A percentile compares a stretch with the other conserved stretches of the same genome.
These are phyloP conservation scores for Lachnellula arida DNA, from an alignment of 2,329 filamentous ascomycete genomes.

Conservation along the genomic window DNA sequence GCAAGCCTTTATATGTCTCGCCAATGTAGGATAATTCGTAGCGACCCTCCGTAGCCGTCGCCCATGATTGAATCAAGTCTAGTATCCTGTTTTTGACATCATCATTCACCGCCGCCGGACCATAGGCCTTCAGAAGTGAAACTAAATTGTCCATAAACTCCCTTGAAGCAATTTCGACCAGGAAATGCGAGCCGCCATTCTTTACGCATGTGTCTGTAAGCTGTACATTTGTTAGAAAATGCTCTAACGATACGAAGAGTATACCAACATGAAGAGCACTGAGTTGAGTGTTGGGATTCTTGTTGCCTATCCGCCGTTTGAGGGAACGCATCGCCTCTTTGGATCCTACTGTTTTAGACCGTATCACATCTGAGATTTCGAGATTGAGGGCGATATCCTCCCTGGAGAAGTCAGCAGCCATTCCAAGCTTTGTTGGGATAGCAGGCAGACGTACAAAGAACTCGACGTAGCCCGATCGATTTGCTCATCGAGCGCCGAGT, in stretches of 20 bases:
- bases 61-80: slow-evolving; percentile 91
- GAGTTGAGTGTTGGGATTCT: slow-evolving; percentile 95
- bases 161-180: slow-evolving; percentile 88
- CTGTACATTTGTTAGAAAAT: slow-evolving; percentile 41
- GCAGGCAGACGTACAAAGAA: slow-evolving; percentile 58
- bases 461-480: slow-evolving; percentile 95
- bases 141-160: slow-evolving; percentile 98
- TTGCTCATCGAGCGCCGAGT: slow-evolving; percentile 88
- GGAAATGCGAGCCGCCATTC: slow-evolving; percentile 93
- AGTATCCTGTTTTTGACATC: slow-evolving; percentile 88
- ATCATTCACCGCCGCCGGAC: slow-evolving; percentile 67
- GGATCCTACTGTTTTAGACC: slow-evolving; percentile 94
- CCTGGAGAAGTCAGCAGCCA: slow-evolving; percentile 42
- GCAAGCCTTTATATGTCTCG: slow-evolving; percentile 78
- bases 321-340: slow-evolving; percentile 97
- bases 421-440: neutral
- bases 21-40: slow-evolving; percentile 80
- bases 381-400: slow-evolving; percentile 97
- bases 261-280: slow-evolving; percentile 77
- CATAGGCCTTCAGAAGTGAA: slow-evolving; percentile 79
- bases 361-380: slow-evolving; percentile 95
- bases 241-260: neutral
- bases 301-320: slow-evolving; percentile 91
- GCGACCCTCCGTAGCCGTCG: slow-evolving; percentile 79
- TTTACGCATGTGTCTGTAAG: slow-evolving; percentile 98